phyloP scores from a whole-genome alignment of 768 basidiomycete species.

The Boletus rex-veris region DNA sequence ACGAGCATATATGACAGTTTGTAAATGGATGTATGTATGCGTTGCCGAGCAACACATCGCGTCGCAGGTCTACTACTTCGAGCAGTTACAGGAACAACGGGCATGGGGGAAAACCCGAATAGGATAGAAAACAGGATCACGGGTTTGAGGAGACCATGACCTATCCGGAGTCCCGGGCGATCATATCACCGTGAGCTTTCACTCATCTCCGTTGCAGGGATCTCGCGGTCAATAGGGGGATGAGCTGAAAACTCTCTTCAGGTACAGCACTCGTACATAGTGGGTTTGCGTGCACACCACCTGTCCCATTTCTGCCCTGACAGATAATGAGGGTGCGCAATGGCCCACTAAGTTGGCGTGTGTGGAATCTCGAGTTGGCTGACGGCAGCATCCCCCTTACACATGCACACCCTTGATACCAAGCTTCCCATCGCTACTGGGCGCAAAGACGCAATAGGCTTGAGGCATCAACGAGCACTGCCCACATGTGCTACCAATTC shows the following conservation, averaged over 20 bases:
- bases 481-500: not conserved
- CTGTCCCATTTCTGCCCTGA: not conserved
- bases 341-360: not conserved
- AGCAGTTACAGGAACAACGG: not conserved
- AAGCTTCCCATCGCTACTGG: conserved; percentile 1
- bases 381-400: conserved; percentile 2
- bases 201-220: not conserved
- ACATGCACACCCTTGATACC: not conserved
- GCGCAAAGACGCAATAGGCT: too few relatives aligned
- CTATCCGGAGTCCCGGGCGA: not conserved
- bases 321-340: not conserved
- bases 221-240: not conserved
- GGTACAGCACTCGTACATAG: conserved; percentile 1
- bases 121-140: not conserved
- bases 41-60: not conserved
- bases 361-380: conserved; percentile 6
- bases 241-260: conserved; percentile 9
- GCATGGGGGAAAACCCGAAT: not conserved
- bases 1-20: not conserved
- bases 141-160: not conserved
- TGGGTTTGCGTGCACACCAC: not conserved
- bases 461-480: not conserved
- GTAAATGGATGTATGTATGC: not conserved
- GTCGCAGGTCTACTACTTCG: not conserved
- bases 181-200: not conserved